Evolutionary conservation across 2,329 filamentous ascomycete genomes (phyloP).

Genomic region (Pezicula radicicola): DNA sequence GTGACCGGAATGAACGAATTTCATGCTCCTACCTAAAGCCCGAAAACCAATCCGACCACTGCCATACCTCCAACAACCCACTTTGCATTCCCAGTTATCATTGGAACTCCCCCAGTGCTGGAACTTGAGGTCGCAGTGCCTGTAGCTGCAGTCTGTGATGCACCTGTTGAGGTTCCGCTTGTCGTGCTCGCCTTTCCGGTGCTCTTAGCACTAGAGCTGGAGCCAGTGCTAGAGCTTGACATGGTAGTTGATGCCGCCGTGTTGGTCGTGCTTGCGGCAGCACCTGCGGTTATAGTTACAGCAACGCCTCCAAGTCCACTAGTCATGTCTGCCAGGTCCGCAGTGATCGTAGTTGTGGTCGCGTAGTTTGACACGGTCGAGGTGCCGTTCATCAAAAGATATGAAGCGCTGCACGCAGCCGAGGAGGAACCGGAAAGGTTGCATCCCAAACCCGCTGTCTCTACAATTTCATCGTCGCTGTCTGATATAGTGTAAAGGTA

Average conservation of each 20-base stretch:
- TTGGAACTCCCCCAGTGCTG: slow-evolving; percentile 16
- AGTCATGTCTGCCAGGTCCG: not conserved
- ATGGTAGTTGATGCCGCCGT: slow-evolving; percentile 6
- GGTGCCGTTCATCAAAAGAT: not conserved
- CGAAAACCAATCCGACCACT: slow-evolving; percentile 11
- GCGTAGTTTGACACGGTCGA: not conserved
- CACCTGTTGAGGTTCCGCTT: not conserved
- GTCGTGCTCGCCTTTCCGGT: slow-evolving; percentile 1
- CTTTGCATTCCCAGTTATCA: slow-evolving; percentile 21
- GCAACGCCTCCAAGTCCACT: not conserved
- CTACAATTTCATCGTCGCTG: not conserved
- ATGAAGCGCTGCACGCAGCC: slow-evolving; percentile 10
- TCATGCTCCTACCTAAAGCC: not conserved
- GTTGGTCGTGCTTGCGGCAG: slow-evolving; percentile 1
- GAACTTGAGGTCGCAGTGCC: slow-evolving; percentile 4
- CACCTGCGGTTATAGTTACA: slow-evolving; percentile 19
- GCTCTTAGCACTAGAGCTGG: not conserved
- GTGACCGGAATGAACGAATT: not conserved
- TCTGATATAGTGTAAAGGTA: slow-evolving; percentile 1
- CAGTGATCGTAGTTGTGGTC: slow-evolving; percentile 1
- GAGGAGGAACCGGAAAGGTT: slow-evolving; percentile 7
- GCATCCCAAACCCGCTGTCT: slow-evolving; percentile 11
- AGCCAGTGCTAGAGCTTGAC: not conserved
- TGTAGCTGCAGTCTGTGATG: not conserved
- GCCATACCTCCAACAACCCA: slow-evolving; percentile 21